These are phyloP conservation scores for Pseudogymnoascus sp. DNA, from an alignment of 2,329 filamentous ascomycete genomes.

Conservation along the genomic window DNA sequence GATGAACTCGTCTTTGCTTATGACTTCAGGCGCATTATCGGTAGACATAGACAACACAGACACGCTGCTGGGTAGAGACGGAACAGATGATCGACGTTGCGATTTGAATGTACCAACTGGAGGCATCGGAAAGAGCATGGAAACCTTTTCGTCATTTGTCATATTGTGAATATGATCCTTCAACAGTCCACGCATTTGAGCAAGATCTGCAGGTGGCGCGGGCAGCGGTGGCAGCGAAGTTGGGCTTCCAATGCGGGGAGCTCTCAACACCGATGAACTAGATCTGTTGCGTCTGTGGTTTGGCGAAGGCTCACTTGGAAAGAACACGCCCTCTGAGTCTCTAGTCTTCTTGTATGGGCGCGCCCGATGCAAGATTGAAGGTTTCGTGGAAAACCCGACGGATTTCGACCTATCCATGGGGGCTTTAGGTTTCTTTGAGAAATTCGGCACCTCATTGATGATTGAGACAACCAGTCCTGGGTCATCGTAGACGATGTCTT, in stretches of 20 bases:
- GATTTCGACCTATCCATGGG: slow-evolving; percentile 11
- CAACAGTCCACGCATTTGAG: slow-evolving; percentile 32
- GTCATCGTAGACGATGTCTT: slow-evolving; percentile 47
- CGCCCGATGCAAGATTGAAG: slow-evolving; percentile 27
- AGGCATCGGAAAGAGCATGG: slow-evolving; percentile 38
- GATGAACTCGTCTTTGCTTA: slow-evolving; percentile 21
- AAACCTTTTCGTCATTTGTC: slow-evolving; percentile 50
- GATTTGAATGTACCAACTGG: slow-evolving; percentile 22
- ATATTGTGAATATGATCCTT: slow-evolving; percentile 49
- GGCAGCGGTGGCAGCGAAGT: slow-evolving; percentile 29
- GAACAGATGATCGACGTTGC: slow-evolving; percentile 35
- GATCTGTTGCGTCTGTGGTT: slow-evolving; percentile 40
- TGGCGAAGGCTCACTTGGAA: slow-evolving; percentile 37
- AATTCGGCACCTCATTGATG: slow-evolving; percentile 36
- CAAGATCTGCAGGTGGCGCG: slow-evolving; percentile 34
- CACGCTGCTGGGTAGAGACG: slow-evolving; percentile 33
- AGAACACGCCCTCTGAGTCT: slow-evolving; percentile 35
- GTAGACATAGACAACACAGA: slow-evolving; percentile 13
- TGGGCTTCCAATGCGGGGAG: slow-evolving; percentile 34
- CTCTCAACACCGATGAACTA: slow-evolving; percentile 36
- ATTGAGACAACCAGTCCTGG: slow-evolving; percentile 41
- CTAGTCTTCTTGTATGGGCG: slow-evolving; percentile 22
- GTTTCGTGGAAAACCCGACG: slow-evolving; percentile 15
- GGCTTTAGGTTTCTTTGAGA: slow-evolving; percentile 19
- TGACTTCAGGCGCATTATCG: slow-evolving; percentile 15